These are phyloP conservation scores for Pseudogymnoascus sp. DNA, from an alignment of 2,329 filamentous ascomycete species.

Conservation along the genomic window DNA sequence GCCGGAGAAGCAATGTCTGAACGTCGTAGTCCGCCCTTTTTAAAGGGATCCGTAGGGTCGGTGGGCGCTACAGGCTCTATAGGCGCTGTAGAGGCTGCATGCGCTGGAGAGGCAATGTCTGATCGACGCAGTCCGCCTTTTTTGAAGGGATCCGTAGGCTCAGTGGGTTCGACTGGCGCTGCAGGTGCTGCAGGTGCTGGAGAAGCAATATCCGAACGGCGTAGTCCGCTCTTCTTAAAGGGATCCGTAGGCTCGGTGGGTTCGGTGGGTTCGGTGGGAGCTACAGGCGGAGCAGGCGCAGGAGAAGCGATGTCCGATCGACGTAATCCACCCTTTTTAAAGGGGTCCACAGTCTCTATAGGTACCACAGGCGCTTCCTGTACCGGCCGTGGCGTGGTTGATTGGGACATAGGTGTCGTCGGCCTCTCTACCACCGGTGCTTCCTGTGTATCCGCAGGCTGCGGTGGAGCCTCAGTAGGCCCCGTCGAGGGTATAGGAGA, in stretches of 20 bases:
- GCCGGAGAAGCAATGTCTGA: background rate
- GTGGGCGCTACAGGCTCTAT: background rate
- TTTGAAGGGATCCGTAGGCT: conserved; percentile 22
- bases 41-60: background rate
- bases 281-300: background rate
- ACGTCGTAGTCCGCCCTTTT: conserved; percentile 9
- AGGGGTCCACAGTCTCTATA: background rate
- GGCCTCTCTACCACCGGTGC: background rate
- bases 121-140: conserved; percentile 24
- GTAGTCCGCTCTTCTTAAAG: conserved; percentile 23
- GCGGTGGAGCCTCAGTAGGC: background rate
- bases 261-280: background rate
- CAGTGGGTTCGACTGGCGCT: background rate
- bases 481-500: conserved; percentile 1
- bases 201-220: conserved; percentile 18
- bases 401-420: background rate
- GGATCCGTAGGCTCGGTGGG: conserved; percentile 18
- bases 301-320: background rate
- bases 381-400: background rate
- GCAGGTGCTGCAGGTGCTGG: background rate
- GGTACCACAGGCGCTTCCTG: background rate
- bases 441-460: background rate
- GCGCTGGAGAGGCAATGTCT: conserved; percentile 12
- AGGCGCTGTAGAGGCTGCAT: background rate
- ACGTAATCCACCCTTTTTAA: background rate